Conservation (phyloP, 768 basidiomycete genomes). For the Tylopilus sp. region DNA sequence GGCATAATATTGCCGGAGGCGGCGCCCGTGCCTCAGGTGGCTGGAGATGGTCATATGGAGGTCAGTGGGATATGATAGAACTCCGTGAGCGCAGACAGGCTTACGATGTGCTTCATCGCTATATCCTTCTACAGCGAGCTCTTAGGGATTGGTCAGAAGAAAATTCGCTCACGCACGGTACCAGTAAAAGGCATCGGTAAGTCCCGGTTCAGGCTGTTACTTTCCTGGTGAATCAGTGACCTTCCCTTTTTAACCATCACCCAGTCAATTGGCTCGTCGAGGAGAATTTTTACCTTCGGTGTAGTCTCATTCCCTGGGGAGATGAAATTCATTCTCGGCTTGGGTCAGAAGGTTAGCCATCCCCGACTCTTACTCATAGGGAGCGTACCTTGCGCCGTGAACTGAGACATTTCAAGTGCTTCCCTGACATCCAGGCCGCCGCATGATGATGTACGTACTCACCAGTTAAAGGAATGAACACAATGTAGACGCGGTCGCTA, state of each 20-base stretch:
- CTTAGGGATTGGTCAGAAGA: no score
- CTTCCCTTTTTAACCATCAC: neutral
- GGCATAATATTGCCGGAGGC: no score
- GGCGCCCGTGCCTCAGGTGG: no score
- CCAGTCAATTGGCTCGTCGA: constrained; percentile 32
- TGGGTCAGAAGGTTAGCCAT: neutral
- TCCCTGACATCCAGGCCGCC: no score
- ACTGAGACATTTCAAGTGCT: constrained; percentile 3
- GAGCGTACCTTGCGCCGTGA: neutral
- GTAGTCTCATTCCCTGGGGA: constrained; percentile 36
- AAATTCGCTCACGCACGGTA: no score
- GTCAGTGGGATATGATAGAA: no score
- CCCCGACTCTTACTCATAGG: neutral
- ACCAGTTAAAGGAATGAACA: neutral
- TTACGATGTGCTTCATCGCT: no score
- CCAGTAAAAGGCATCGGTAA: neutral
- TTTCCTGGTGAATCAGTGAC: no score
- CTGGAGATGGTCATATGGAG: no score
- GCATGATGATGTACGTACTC: constrained; percentile 15
- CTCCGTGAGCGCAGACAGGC: no score
- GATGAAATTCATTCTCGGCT: constrained; percentile 15
- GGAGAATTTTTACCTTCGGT: constrained; percentile 11
- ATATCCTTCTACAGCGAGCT: no score
- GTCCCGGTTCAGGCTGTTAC: no score
- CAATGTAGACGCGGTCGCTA: neutral